Conservation (phyloP, 352 stramenopile species). For the Phytophthora agathidicida region DNA sequence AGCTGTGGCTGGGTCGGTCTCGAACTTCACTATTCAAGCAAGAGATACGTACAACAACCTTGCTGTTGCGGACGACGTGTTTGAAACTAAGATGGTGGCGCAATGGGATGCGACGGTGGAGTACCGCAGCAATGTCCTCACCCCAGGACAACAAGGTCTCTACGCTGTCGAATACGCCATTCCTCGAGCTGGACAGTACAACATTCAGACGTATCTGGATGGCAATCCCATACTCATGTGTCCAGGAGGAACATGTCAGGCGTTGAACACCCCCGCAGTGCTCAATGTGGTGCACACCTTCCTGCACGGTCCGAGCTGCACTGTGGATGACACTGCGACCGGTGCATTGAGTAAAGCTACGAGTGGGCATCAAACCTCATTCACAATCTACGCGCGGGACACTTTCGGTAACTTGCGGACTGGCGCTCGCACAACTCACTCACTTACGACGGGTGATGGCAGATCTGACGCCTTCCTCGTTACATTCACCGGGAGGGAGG, state of each 20-base stretch:
- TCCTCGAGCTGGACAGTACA: constrained; percentile 87
- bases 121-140: constrained; percentile 83
- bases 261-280: constrained; percentile 54
- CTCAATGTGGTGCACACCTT: constrained; percentile 91
- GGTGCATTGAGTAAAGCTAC: constrained; percentile 77
- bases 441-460: constrained; percentile 77
- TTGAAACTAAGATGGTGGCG: constrained; percentile 89
- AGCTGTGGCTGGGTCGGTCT: constrained; percentile 90
- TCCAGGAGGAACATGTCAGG: constrained; percentile 57
- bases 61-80: constrained; percentile 37
- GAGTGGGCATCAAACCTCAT: constrained; percentile 87
- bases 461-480: constrained; percentile 93
- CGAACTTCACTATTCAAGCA: constrained; percentile 95
- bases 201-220: constrained; percentile 81
- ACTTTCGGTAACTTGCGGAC: constrained; percentile 93
- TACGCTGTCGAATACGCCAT: constrained; percentile 96
- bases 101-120: constrained; percentile 56
- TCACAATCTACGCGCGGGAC: constrained; percentile 90
- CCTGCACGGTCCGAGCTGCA: constrained; percentile 89
- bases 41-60: constrained; percentile 95
- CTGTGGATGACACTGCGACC: constrained; percentile 73
- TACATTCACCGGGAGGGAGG: constrained; percentile 64
- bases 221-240: constrained; percentile 92
- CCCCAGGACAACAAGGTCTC: constrained; percentile 62
- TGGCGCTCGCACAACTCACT: constrained; percentile 73